Base-by-base conservation (phyloP, 192 early-diverging fungal genomes). In the Linnemannia zychae region DNA sequence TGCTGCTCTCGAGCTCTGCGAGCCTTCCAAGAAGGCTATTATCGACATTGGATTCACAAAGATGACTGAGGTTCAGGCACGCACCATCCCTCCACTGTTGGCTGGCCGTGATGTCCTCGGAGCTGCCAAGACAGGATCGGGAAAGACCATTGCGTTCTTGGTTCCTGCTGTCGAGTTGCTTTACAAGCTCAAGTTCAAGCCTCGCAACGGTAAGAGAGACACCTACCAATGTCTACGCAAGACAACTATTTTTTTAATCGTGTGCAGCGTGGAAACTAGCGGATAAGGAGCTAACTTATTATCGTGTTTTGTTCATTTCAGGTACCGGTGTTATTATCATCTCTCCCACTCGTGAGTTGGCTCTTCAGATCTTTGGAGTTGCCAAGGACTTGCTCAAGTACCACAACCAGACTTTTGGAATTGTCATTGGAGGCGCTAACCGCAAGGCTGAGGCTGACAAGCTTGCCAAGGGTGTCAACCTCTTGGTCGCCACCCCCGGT, bases 371-470 rank as follows among this genome's bases (percentile, higher is more conserved):
- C 81, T 97, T 98, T 91, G 98, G 99, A 17, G 99, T 99, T 31
- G 97, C 97, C 31, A 97, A 98, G 74, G 97, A 99, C 49, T 91
- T 99, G 69, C 86, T 97, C 79, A 95, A 96, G 87, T 94, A 95
- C 90, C 99, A 99, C 86, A 93, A 96, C 70, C 97, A 99, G 84
- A 99, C 99, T 15, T 99, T 97, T 87, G 99, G 99, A 67, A 96
- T 99, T 81, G 95, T 99, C 47, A 99, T 99, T 92, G 99, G 99
- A 67, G 99, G 99, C 47, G 98, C 98, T 18, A 98, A 98, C 88
- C 92, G 98, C 80, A 95, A 95, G 79, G 97, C 97, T 44, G 98
- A 99, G 90, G 97, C 95, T 15, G 96, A 98, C 53, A 98, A 99
- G 90, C 92, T 99, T 53, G 87, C 87, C 60, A 99, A 98, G 89